Evolutionary conservation across 1,284 basidiomycete species (phyloP), one percentile per base, ranked within the genome.

Genomic region (Marasmius oreades): DNA sequence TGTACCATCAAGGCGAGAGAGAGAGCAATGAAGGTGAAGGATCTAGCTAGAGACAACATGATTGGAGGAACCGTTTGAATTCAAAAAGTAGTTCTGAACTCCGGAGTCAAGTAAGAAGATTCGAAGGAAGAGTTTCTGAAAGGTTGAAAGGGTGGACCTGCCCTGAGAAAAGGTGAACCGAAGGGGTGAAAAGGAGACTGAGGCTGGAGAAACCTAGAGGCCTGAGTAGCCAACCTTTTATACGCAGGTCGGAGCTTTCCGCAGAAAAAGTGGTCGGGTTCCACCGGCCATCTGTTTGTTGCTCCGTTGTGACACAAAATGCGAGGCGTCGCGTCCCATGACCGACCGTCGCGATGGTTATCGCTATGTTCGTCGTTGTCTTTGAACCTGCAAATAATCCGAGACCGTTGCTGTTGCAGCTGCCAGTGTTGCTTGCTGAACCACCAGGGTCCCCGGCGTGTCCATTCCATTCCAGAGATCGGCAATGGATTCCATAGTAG

Each of bases 41-140:
- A n/a, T 20, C 39, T 34, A 28, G n/a, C n/a, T n/a, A n/a, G n/a
- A n/a, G 42, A 44, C 36, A 43, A 44, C 52, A 53, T 53, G 52
- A 23, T 53, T 16, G 28, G n/a, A 43, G 37, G 18, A 26, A 26
- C 22, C 16, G 37, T 22, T 16, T 42, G n/a, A 22, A 26, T 18
- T 43, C n/a, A 44, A 16, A 16, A 22, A 14, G n/a, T n/a, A n/a
- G n/a, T n/a, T n/a, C n/a, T 12, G 42, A 31, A n/a, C n/a, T n/a
- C n/a, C n/a, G n/a, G n/a, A n/a, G n/a, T n/a, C n/a, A n/a, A 10
- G 39, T 26, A 23, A 18, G 34, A 37, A 10, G 28, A 31, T 22
- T 10, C 26, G 26, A 22, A 53, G 24, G 22, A 24, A 43, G 16
- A 24, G 20, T 34, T 37, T 28, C 5, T 20, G 12, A 53, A 24